A percentile compares a stretch with the other conserved stretches of the same genome.
These are phyloP conservation scores for Gonapodya prolifera DNA, from an alignment of 192 early-diverging fungal genomes.

Conservation along the genomic window DNA sequence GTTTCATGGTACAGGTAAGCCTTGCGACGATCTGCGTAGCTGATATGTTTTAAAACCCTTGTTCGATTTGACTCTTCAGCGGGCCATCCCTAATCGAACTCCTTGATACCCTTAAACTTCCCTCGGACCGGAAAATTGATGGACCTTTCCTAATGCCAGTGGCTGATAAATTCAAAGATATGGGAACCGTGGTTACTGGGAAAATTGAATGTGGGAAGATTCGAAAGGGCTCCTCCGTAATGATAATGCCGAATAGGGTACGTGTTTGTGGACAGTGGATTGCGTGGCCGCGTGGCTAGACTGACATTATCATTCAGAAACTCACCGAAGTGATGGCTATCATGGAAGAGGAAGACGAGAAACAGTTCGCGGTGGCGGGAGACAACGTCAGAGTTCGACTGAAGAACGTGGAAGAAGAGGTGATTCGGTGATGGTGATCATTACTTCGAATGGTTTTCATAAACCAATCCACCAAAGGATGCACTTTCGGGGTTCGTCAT, in stretches of 20 bases:
- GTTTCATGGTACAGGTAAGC: constrained; percentile 54
- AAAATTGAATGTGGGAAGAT: constrained; percentile 93
- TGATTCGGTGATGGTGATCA: constrained; percentile 13
- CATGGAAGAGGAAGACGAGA: constrained; percentile 71
- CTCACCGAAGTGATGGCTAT: constrained; percentile 66
- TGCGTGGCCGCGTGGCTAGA: not conserved
- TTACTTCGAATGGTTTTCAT: not conserved
- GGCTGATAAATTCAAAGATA: constrained; percentile 93
- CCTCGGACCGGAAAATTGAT: constrained; percentile 69
- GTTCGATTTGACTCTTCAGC: constrained; percentile 5
- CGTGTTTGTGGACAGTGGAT: constrained; percentile 15
- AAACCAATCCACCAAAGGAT: constrained; percentile 26
- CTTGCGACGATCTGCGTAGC: constrained; percentile 16
- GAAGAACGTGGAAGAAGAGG: constrained; percentile 86
- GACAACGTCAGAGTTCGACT: constrained; percentile 90
- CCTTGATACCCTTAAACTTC: constrained; percentile 65
- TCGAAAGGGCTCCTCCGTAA: constrained; percentile 69
- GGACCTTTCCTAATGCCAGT: constrained; percentile 90
- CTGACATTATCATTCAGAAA: constrained; percentile 20
- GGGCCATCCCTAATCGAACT: constrained; percentile 84
- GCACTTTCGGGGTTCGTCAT: constrained; percentile 78
- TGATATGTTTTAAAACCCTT: constrained; percentile 5
- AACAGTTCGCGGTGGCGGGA: constrained; percentile 59
- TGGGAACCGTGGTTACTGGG: constrained; percentile 91
- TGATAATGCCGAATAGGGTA: constrained; percentile 92